Base-by-base conservation (phyloP, 371 early-diverging fungal genomes). In the Mucor indicus region DNA sequence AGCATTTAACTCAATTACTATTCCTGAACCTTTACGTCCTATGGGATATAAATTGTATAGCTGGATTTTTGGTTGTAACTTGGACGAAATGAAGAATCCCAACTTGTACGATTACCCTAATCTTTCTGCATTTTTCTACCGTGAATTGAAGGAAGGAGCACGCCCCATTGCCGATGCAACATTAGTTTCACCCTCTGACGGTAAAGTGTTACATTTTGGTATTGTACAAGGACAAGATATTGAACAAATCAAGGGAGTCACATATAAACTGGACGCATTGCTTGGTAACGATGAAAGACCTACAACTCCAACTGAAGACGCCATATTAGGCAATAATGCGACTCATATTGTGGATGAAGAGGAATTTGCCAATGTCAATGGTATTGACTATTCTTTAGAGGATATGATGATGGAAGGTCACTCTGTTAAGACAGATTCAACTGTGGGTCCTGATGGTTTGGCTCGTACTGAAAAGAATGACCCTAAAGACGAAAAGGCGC, bases 221-320 rank as follows among this genome's bases (percentile, higher is more conserved):
- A 50, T 85, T 7, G 88, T 98, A 4, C 81, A 82, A 36, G 75
- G 72, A 19, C 79, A 84, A 25, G 61, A 72, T 33, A 85, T 98
- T 25, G 95, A 95, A 62, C 94, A 92, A 53, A 87, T 98, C 59
- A 98, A 98, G 67, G 98, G 97, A 3, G 62, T 92, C 20, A 89
- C 91, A 0, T 97, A 96, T 61, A 83, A 83, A 13, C 51, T 98
- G 38, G 86, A 93, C 41, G 89, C 94, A 3, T 75, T 98, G 9
- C 67, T 98, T 33, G 98, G 98, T 4, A 55, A 50, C n/a, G 69
- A 74, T n/a, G 70, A 73, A 20, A 53, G 50, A 32, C 42, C 75
- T 11, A 25, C 55, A 25, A 46, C 66, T 21, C 50, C 67, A 15
- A 58, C 80, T 1, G 55, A 64, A 16, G 66, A 72, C 9, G 67